Percentiles rank a stretch among this genome's conserved stretches.
These are phyloP conservation scores for Lumnitzera racemosa DNA, from an alignment of 345 rosid species.

Conservation along the genomic window DNA sequence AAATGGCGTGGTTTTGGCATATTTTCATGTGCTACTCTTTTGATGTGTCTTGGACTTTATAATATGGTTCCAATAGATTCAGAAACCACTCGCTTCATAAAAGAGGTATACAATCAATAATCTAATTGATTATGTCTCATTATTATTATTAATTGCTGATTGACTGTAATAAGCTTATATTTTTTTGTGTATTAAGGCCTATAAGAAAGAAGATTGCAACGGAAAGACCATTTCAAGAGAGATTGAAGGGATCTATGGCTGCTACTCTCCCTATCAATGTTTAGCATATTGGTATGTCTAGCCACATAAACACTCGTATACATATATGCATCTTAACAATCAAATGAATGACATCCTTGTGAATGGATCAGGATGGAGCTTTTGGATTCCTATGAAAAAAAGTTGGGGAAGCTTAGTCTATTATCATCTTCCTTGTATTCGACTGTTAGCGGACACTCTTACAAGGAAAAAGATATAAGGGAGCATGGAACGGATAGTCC, in stretches of 20 bases:
- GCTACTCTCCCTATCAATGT: constrained; percentile 20
- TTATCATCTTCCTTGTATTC: constrained; percentile 9
- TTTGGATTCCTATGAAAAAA: constrained; percentile 15
- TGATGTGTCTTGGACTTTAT: constrained; percentile 46
- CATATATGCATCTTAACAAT: not conserved
- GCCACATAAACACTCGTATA: not conserved
- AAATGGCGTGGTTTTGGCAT: constrained; percentile 34
- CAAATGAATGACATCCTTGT: not conserved
- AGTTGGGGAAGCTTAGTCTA: constrained; percentile 27
- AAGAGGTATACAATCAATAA: constrained; percentile 21
- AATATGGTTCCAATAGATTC: constrained; percentile 33
- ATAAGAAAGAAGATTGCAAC: constrained; percentile 16
- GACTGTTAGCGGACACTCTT: not conserved
- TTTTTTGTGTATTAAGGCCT: constrained; percentile 11
- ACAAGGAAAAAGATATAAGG: no score
- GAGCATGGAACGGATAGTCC: no score
- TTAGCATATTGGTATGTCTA: constrained; percentile 21
- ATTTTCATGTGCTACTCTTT: constrained; percentile 27
- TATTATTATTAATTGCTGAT: not conserved
- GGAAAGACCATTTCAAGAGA: not conserved
- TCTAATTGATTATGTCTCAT: not conserved
- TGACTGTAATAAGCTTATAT: not conserved
- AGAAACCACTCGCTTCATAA: constrained; percentile 35
- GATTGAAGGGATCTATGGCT: constrained; percentile 19
- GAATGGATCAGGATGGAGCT: constrained; percentile 20